Base-by-base conservation (phyloP, 495 filamentous ascomycete species). In the Staphylotrichum tortipilum region DNA sequence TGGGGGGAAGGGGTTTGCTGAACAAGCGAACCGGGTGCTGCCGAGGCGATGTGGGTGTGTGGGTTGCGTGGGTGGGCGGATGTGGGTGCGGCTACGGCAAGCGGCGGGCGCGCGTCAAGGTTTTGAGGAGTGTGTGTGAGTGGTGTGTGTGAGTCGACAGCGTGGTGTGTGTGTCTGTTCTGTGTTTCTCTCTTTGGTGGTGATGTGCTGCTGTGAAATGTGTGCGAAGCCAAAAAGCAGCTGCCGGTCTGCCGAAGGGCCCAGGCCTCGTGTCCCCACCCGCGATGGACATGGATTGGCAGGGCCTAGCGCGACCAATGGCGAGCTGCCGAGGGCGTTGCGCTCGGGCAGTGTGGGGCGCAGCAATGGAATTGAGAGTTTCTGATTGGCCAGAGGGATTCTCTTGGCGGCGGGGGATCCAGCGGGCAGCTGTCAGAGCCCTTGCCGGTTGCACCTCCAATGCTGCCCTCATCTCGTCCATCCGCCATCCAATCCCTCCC, bases 281-380 rank as follows among this genome's bases (percentile, higher is more conserved):
- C 7, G 15, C 39, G 37, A 19, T 1, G 15, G 43, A 9, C 18
- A 10, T 22, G 23, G 15, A 23, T n/a, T n/a, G n/a, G n/a, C n/a
- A n/a, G n/a, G n/a, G n/a, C n/a, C n/a, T n/a, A n/a, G n/a, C n/a
- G 2, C 9, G 30, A 26, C 35, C 31, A 54, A 19, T 28, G 22
- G n/a, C 33, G 38, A 29, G 17, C 22, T 15, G 17, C 36, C 38
- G 30, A 47, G 21, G n/a, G 41, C 24, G 30, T 8, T 52, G 39
- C 44, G 49, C 53, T 52, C 44, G 22, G 49, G 31, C 49, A 8
- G 5, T 45, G 54, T 56, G 54, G 54, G 54, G 54, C 54, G 54
- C 54, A 56, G 15, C 31, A 56, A 56, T 52, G 34, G 17, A 44
- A n/a, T 42, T 1, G 3, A 14, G 4, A 0, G 8, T 1, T 7